Evolutionary conservation across 1,284 basidiomycete species (phyloP).

Genomic region (Gomphus bonarii): DNA sequence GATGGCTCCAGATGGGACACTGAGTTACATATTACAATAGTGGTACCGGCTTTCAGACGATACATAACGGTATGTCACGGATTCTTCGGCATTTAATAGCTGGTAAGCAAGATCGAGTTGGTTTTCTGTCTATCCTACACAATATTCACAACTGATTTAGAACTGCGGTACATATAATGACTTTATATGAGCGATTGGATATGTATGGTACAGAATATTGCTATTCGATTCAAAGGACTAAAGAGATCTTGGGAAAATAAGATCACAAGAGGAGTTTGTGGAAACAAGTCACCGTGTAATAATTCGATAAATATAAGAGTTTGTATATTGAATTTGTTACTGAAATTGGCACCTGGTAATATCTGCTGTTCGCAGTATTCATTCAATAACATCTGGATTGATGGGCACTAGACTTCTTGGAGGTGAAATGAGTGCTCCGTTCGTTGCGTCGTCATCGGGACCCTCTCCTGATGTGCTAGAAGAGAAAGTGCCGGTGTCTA

Average conservation of each 20-base stretch:
- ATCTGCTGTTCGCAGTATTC: neutral
- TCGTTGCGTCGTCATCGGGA: neutral
- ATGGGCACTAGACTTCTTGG: neutral
- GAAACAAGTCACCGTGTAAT: neutral
- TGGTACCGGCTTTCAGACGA: too few relatives aligned
- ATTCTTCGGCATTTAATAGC: neutral
- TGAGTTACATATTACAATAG: too few relatives aligned
- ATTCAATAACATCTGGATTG: neutral
- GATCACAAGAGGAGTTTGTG: neutral
- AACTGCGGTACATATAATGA: neutral
- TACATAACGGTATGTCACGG: too few relatives aligned
- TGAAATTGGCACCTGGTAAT: neutral
- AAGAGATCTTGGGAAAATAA: neutral
- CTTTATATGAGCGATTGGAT: too few relatives aligned
- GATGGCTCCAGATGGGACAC: too few relatives aligned
- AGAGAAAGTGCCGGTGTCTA: neutral
- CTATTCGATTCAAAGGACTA: neutral
- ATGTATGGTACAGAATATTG: neutral
- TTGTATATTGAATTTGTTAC: too few relatives aligned
- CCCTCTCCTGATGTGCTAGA: neutral
- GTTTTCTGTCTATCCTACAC: neutral
- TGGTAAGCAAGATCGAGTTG: neutral
- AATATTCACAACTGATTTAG: neutral
- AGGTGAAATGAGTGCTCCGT: neutral
- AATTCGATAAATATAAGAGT: neutral